phyloP scores from a whole-genome alignment of 2,329 filamentous ascomycete genomes.

The Talaromyces piceae region DNA sequence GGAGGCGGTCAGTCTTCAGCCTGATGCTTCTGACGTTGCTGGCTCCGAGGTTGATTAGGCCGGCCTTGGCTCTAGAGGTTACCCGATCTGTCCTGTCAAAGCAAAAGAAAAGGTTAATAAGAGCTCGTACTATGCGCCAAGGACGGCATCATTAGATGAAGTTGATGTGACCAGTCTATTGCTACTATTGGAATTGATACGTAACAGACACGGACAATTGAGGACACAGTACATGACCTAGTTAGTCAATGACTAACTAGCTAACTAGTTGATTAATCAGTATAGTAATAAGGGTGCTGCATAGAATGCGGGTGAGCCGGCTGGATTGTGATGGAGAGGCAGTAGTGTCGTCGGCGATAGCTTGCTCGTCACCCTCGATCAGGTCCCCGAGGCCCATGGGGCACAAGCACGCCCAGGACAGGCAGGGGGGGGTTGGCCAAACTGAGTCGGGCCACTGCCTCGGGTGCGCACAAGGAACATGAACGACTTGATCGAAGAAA shows the following conservation, averaged over 20 bases:
- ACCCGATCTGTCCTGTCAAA: too few relatives aligned
- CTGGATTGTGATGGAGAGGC: background rate
- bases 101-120: background rate
- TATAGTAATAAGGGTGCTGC: too few relatives aligned
- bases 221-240: too few relatives aligned
- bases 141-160: background rate
- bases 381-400: background rate
- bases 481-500: too few relatives aligned
- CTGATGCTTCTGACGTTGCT: background rate
- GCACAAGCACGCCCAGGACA: background rate
- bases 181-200: background rate
- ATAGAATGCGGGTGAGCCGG: background rate
- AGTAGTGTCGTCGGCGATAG: background rate
- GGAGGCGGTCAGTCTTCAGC: background rate
- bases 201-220: background rate
- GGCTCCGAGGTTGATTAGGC: background rate
- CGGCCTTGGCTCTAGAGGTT: background rate
- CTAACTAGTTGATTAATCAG: too few relatives aligned
- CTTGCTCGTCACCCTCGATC: background rate
- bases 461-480: background rate
- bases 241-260: too few relatives aligned
- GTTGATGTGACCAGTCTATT: background rate
- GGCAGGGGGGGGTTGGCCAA: background rate
- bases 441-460: background rate
- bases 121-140: background rate